phyloP scores from a whole-genome alignment of 768 basidiomycete species.

The Lactifluus rugatus region DNA sequence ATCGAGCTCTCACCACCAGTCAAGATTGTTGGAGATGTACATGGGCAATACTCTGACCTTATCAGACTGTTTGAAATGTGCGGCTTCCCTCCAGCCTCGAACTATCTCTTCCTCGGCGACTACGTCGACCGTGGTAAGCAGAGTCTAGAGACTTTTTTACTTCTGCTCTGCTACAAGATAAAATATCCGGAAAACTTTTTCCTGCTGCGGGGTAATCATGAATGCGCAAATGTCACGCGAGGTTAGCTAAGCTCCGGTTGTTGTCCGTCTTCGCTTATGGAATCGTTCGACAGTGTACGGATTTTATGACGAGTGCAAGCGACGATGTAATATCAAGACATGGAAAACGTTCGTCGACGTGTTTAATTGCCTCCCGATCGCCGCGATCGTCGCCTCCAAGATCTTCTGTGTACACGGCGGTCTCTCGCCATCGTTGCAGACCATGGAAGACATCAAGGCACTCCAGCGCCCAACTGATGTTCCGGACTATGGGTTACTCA shows the following conservation, averaged over 20 bases:
- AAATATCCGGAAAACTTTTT: constrained; percentile 99
- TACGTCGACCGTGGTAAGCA: constrained; percentile 99
- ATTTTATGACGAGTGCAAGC: constrained; percentile 99
- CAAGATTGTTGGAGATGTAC: constrained; percentile 98
- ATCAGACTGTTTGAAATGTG: constrained; percentile 99
- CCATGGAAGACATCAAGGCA: constrained; percentile 98
- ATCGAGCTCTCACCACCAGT: constrained; percentile 96
- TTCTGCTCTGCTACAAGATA: constrained; percentile 97
- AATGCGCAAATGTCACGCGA: constrained; percentile 98
- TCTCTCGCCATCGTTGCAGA: constrained; percentile 81
- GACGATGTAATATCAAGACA: constrained; percentile 97
- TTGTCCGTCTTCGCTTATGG: constrained; percentile 8
- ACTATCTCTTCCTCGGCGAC: constrained; percentile 98
- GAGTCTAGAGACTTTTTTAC: constrained; percentile 93
- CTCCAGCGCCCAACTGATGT: constrained; percentile 98
- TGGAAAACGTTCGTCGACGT: constrained; percentile 99
- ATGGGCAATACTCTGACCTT: constrained; percentile 97
- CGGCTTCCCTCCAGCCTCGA: constrained; percentile 93
- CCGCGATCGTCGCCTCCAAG: constrained; percentile 96
- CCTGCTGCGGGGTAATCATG: constrained; percentile 93
- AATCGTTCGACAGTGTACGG: constrained; percentile 87
- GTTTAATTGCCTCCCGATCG: constrained; percentile 98
- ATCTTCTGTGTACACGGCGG: constrained; percentile 99
- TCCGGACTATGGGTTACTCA: constrained; percentile 94
- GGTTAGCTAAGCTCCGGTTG: constrained; percentile 41